Percentiles rank a stretch among this genome's conserved stretches.
phyloP scores from a whole-genome alignment of 495 filamentous ascomycete species.

The Neurospora sublineolata region DNA sequence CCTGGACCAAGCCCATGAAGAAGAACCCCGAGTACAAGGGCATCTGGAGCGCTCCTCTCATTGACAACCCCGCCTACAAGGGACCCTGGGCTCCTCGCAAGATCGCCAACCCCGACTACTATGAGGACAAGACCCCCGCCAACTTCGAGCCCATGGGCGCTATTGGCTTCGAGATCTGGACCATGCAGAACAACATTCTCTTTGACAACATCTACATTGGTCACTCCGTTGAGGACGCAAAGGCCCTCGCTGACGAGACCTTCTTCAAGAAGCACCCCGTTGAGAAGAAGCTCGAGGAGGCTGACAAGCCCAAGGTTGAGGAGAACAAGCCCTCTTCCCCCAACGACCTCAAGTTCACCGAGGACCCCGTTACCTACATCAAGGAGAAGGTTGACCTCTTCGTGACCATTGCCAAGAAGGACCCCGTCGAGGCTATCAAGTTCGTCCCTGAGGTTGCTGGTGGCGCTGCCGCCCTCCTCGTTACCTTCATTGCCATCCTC shows the following conservation, averaged over 20 bases:
- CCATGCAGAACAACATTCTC: conserved; percentile 97
- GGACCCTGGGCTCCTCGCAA: conserved; percentile 87
- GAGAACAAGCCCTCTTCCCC: conserved; percentile 53
- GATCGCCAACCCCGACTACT: conserved; percentile 95
- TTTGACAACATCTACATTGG: conserved; percentile 99
- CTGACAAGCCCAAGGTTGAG: conserved; percentile 66
- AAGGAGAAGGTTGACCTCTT: conserved; percentile 88
- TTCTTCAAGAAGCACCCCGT: conserved; percentile 84
- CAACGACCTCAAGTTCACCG: conserved; percentile 74
- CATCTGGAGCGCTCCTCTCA: conserved; percentile 87
- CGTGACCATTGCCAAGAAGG: conserved; percentile 68
- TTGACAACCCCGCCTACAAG: conserved; percentile 99
- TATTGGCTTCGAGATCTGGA: conserved; percentile 99
- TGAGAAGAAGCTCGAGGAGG: conserved; percentile 76
- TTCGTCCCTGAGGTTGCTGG: conserved; percentile 85
- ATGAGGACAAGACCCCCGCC: conserved; percentile 91
- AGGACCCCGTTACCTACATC: conserved; percentile 82
- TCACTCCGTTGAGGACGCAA: conserved; percentile 89
- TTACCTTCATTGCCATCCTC: conserved; percentile 58
- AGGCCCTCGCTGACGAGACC: conserved; percentile 80
- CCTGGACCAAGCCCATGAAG: conserved; percentile 85
- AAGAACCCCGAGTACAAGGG: conserved; percentile 98
- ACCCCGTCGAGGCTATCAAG: conserved; percentile 84
- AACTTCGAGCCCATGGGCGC: conserved; percentile 98
- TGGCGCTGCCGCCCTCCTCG: conserved; percentile 55